phyloP scores from a whole-genome alignment of 768 basidiomycete genomes.

The Pleurotus sapidus region DNA sequence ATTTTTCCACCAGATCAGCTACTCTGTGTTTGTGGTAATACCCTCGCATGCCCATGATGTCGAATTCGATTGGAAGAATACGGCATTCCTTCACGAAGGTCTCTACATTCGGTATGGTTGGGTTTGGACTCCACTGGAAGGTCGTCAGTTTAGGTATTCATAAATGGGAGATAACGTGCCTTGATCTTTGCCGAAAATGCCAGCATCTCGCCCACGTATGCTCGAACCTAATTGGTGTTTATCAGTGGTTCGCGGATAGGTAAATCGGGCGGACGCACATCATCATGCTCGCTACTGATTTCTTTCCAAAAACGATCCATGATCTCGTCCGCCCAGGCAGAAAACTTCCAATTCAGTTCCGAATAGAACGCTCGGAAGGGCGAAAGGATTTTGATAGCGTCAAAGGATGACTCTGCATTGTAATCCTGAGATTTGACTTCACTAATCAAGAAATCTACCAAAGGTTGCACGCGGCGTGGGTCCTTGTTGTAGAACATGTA shows the following conservation, averaged over 20 bases:
- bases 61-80: conserved; percentile 47
- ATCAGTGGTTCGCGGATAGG: not conserved
- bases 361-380: conserved; percentile 72
- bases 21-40: conserved; percentile 60
- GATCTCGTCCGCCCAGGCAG: conserved; percentile 70
- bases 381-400: conserved; percentile 66
- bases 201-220: conserved; percentile 73
- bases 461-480: conserved; percentile 76
- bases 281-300: conserved; percentile 75
- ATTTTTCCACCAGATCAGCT: conserved; percentile 54
- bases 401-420: conserved; percentile 80
- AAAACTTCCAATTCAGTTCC: conserved; percentile 77
- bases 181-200: conserved; percentile 71
- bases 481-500: conserved; percentile 79
- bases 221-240: conserved; percentile 50
- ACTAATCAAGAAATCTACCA: conserved; percentile 71
- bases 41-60: conserved; percentile 75
- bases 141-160: not conserved
- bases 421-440: conserved; percentile 70
- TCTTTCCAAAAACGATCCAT: conserved; percentile 69
- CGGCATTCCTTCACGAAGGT: conserved; percentile 70
- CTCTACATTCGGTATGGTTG: conserved; percentile 58
- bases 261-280: conserved; percentile 38
- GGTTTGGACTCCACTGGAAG: conserved; percentile 59
- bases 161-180: conserved; percentile 31